Conservation (phyloP, 78 protist genomes). For the Bigelowiella natans region DNA sequence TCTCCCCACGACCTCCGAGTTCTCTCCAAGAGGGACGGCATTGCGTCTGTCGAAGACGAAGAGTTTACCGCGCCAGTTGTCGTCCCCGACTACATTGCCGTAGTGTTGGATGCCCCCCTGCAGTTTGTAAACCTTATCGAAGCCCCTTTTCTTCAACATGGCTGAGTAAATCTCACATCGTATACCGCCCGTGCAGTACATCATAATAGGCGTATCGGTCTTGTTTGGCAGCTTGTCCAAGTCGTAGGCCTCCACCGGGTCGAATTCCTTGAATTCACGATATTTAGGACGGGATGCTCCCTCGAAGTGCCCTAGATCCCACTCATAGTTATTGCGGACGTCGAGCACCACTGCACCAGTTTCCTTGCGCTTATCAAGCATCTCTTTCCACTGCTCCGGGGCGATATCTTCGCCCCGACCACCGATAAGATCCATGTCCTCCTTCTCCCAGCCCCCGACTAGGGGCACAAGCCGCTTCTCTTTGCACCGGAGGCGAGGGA, state of each 20-base stretch:
- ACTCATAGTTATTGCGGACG: slow-evolving; percentile 13
- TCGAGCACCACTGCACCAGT: slow-evolving; percentile 7
- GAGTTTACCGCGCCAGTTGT: neutral
- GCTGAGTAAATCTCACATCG: slow-evolving; percentile 18
- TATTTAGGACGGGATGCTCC: neutral
- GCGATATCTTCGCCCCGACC: neutral
- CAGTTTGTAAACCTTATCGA: slow-evolving; percentile 23
- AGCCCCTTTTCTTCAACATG: neutral
- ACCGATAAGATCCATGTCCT: neutral
- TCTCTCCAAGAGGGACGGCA: too few relatives aligned
- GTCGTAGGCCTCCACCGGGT: neutral
- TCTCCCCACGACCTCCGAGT: too few relatives aligned
- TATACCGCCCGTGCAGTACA: slow-evolving; percentile 26
- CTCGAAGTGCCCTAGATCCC: slow-evolving; percentile 13
- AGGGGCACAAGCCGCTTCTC: neutral
- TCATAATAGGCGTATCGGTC: slow-evolving; percentile 11
- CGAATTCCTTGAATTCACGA: neutral
- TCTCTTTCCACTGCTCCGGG: slow-evolving; percentile 1
- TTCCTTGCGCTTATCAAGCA: neutral
- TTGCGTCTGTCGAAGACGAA: slow-evolving; percentile 24
- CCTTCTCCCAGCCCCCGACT: neutral
- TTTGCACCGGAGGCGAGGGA: neutral
- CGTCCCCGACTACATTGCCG: neutral
- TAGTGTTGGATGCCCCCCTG: slow-evolving; percentile 28
- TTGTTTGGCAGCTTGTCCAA: neutral